These are phyloP conservation scores for Phoenix roebelenii DNA, from an alignment of 176 grass and related monocot species.

Conservation along the genomic window DNA sequence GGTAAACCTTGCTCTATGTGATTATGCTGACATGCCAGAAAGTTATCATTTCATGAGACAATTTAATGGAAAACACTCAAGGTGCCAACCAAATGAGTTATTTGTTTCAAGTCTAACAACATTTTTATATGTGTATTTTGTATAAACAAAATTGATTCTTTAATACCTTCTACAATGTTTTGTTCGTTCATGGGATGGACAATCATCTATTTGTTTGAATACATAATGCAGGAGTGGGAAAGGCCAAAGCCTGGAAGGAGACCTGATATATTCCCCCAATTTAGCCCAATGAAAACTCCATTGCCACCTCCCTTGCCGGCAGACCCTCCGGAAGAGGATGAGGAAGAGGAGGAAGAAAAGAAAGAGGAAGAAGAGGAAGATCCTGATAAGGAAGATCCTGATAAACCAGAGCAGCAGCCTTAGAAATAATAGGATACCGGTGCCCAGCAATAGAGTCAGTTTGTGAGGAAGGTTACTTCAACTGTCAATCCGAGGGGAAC, in stretches of 20 bases:
- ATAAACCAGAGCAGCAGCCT: constrained; percentile 44
- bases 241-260: constrained; percentile 65
- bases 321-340: constrained; percentile 64
- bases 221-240: constrained; percentile 54
- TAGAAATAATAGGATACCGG: not conserved
- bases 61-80: no score
- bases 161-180: no score
- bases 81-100: no score
- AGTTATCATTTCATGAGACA: no score
- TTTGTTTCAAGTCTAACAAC: no score
- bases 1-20: no score
- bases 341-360: constrained; percentile 48
- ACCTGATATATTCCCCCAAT: constrained; percentile 75
- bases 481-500: no score
- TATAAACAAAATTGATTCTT: no score
- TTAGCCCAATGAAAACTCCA: constrained; percentile 83
- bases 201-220: not conserved
- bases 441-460: no score
- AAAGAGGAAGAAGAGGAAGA: constrained; percentile 41
- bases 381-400: constrained; percentile 47
- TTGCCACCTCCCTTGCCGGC: constrained; percentile 55
- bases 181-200: not conserved
- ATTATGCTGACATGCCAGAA: no score
- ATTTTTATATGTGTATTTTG: no score
- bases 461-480: no score